A percentile compares a stretch with the other conserved stretches of the same genome.
phyloP scores from a whole-genome alignment of 352 stramenopile species.

The Aphanomyces euteiches region DNA sequence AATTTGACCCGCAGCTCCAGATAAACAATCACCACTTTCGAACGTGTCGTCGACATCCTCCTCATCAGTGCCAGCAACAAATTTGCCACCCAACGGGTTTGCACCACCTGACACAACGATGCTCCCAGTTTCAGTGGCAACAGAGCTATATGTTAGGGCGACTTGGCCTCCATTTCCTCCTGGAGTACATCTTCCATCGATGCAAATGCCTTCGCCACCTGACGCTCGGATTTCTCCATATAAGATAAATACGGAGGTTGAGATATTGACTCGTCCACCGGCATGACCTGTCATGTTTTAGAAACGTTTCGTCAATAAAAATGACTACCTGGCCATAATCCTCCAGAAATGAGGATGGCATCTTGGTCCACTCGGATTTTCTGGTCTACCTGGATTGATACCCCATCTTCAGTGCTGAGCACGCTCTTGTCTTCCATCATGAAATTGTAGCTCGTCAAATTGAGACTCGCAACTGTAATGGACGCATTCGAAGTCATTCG shows the following conservation, averaged over 20 bases:
- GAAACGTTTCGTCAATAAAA: not conserved
- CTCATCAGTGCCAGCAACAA: not conserved
- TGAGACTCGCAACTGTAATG: not conserved
- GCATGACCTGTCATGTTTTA: constrained; percentile 1
- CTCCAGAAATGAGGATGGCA: constrained; percentile 6
- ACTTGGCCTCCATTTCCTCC: constrained; percentile 14
- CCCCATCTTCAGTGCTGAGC: not conserved
- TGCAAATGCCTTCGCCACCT: constrained; percentile 15
- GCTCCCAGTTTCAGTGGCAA: constrained; percentile 12
- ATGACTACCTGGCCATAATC: constrained; percentile 18
- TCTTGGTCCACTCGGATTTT: constrained; percentile 23
- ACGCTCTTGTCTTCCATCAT: constrained; percentile 7
- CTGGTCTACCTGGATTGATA: not conserved
- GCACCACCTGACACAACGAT: constrained; percentile 20
- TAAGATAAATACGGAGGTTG: constrained; percentile 19
- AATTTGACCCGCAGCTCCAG: constrained; percentile 11
- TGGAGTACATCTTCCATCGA: constrained; percentile 13
- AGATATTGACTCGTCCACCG: constrained; percentile 18
- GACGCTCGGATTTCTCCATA: constrained; percentile 16
- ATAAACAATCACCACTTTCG: constrained; percentile 1
- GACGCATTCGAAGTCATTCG: constrained; percentile 9
- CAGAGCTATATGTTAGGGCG: constrained; percentile 7
- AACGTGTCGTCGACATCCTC: constrained; percentile 10
- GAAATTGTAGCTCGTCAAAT: not conserved
- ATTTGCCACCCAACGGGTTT: not conserved